These are phyloP conservation scores for Aquilaria sinensis DNA, from an alignment of 345 rosid genomes.

Conservation along the genomic window DNA sequence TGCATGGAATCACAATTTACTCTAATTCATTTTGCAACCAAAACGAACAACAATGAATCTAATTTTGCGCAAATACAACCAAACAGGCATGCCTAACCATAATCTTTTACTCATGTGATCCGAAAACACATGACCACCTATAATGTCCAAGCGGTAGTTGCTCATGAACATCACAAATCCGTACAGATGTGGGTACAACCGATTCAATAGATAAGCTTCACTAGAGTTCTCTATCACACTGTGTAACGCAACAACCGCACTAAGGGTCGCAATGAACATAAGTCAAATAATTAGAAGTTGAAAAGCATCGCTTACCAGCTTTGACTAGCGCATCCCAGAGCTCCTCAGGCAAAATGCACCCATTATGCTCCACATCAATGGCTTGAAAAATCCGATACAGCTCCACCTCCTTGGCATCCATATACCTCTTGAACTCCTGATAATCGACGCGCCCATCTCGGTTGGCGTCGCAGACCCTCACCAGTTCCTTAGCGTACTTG, in stretches of 20 bases:
- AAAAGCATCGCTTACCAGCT: conserved; percentile 54
- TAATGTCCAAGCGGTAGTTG: no score
- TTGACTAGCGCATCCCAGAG: conserved; percentile 74
- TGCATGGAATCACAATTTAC: no score
- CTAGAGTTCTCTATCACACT: conserved; percentile 5
- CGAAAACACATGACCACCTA: no score
- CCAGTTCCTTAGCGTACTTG: conserved; percentile 73
- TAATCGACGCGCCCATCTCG: conserved; percentile 89
- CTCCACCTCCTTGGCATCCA: conserved; percentile 85
- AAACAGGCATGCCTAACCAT: no score
- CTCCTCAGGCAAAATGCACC: conserved; percentile 87
- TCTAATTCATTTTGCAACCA: no score
- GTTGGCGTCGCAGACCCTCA: conserved; percentile 71
- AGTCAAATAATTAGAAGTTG: neutral
- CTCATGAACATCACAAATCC: no score
- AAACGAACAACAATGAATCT: no score
- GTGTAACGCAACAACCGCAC: neutral
- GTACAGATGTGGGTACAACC: no score
- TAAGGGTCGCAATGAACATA: neutral
- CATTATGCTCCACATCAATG: conserved; percentile 73
- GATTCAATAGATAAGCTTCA: no score
- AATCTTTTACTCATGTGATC: no score
- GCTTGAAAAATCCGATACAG: conserved; percentile 56
- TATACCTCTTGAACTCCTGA: conserved; percentile 76
- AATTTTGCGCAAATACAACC: no score